Percentiles rank a stretch among this genome's conserved stretches.
Evolutionary conservation across 495 filamentous ascomycete genomes (phyloP).

Genomic region (Neurospora sp.): DNA sequence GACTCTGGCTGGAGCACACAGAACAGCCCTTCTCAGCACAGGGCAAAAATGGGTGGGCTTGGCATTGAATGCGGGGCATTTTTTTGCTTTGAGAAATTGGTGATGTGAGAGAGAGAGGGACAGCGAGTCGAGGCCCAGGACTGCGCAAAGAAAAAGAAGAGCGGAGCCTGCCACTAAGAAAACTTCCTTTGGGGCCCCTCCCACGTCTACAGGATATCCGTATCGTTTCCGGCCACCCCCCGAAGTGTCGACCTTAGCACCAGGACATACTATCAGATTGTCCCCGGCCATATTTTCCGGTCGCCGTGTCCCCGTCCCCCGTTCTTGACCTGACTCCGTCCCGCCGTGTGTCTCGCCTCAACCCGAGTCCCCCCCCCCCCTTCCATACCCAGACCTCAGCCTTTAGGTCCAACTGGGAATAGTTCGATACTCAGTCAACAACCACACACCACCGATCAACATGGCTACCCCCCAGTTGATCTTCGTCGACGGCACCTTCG

Average conservation of each 20-base stretch:
- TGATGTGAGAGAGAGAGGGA: slow-evolving; percentile 1
- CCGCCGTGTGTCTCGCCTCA: slow-evolving; percentile 1
- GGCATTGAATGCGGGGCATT: slow-evolving; percentile 20
- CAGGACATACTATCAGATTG: background rate
- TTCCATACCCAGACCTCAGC: background rate
- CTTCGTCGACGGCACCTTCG: slow-evolving; percentile 85
- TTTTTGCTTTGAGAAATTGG: slow-evolving; percentile 10
- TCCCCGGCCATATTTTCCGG: background rate
- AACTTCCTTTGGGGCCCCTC: slow-evolving; percentile 8
- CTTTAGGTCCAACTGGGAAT: background rate
- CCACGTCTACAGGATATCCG: slow-evolving; percentile 9
- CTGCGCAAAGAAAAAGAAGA: slow-evolving; percentile 10
- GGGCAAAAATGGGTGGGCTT: slow-evolving; percentile 13
- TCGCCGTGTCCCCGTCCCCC: background rate
- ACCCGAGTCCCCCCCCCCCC: background rate
- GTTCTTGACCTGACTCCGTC: slow-evolving; percentile 1
- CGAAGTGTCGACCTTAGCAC: slow-evolving; percentile 2
- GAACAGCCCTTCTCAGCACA: slow-evolving; percentile 5
- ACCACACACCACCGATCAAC: slow-evolving; percentile 8
- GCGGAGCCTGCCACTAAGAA: slow-evolving; percentile 6
- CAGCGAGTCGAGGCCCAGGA: slow-evolving; percentile 9
- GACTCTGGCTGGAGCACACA: slow-evolving; percentile 14
- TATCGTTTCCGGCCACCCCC: slow-evolving; percentile 9
- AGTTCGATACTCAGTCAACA: background rate
- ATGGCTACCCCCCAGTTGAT: slow-evolving; percentile 37